Percentiles rank a stretch among this genome's conserved stretches.
These are phyloP conservation scores for Elongisporangium senticosum DNA, from an alignment of 352 stramenopile species.

Conservation along the genomic window DNA sequence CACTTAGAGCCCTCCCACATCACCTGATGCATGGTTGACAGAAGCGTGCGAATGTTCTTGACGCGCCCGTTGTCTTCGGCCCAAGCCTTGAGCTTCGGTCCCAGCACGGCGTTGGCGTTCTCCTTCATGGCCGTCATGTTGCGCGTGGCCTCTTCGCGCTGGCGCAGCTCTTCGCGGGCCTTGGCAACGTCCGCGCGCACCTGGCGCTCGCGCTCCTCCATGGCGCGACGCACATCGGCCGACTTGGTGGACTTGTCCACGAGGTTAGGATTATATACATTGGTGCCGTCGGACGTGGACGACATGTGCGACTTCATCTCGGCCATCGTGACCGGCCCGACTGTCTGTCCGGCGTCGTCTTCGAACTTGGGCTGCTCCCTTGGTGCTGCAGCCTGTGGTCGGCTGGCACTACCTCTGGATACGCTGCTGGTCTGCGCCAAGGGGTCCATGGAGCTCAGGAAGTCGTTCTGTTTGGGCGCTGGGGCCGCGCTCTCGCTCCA, in stretches of 20 bases:
- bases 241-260: slow-evolving; percentile 84
- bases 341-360: slow-evolving; percentile 71
- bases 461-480: slow-evolving; percentile 26
- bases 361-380: slow-evolving; percentile 67
- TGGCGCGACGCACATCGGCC: slow-evolving; percentile 67
- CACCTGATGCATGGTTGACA: slow-evolving; percentile 89
- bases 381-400: slow-evolving; percentile 4
- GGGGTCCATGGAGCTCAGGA: slow-evolving; percentile 66
- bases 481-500: slow-evolving; percentile 31
- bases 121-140: slow-evolving; percentile 71
- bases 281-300: slow-evolving; percentile 69
- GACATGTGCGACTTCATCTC: slow-evolving; percentile 71
- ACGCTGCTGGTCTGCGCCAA: slow-evolving; percentile 28
- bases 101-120: slow-evolving; percentile 40
- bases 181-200: slow-evolving; percentile 69
- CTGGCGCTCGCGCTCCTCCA: slow-evolving; percentile 75
- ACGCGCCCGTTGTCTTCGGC: slow-evolving; percentile 82
- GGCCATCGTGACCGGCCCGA: slow-evolving; percentile 75
- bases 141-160: slow-evolving; percentile 53
- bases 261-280: slow-evolving; percentile 82
- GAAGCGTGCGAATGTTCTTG: slow-evolving; percentile 88
- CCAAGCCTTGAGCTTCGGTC: slow-evolving; percentile 74
- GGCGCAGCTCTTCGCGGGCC: slow-evolving; percentile 61
- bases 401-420: slow-evolving; percentile 5
- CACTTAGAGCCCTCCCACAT: slow-evolving; percentile 89